A percentile compares a stretch with the other conserved stretches of the same genome.
Conservation (phyloP, 2,329 filamentous ascomycete species). For the Thielaviopsis ethacetica region DNA sequence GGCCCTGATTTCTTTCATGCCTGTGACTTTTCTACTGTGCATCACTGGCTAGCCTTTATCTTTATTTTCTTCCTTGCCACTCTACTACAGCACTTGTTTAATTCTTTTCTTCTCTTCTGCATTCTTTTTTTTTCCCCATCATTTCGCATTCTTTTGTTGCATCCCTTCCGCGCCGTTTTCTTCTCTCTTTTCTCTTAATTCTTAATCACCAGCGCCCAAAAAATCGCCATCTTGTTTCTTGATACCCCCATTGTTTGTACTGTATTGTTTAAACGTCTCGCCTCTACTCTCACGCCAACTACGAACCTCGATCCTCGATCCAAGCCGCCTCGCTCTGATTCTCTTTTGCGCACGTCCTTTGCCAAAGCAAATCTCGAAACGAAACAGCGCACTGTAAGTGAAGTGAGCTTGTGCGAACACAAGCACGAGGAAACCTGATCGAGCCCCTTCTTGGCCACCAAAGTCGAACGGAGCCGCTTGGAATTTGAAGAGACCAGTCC, state of each 20-base stretch:
- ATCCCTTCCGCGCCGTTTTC: not conserved
- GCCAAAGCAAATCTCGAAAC: not conserved
- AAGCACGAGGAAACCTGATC: not conserved
- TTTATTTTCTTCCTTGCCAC: no score
- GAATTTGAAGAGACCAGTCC: not conserved
- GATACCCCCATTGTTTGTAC: not conserved
- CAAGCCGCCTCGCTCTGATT: not conserved
- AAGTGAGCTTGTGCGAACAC: not conserved
- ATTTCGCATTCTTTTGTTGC: not conserved
- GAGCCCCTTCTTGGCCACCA: no score
- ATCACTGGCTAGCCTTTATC: no score
- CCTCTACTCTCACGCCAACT: not conserved
- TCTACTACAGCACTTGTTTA: not conserved
- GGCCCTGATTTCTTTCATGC: no score
- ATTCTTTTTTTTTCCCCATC: not conserved
- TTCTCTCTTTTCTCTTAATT: not conserved
- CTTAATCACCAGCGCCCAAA: not conserved
- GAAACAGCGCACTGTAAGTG: not conserved
- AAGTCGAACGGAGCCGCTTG: not conserved
- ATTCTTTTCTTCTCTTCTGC: not conserved
- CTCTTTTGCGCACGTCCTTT: not conserved
- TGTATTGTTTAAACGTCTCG: not conserved
- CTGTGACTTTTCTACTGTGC: no score
- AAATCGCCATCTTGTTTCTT: not conserved
- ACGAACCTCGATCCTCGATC: not conserved